Conservation (phyloP, 2,329 filamentous ascomycete genomes). For the Escovopsis sp. region DNA sequence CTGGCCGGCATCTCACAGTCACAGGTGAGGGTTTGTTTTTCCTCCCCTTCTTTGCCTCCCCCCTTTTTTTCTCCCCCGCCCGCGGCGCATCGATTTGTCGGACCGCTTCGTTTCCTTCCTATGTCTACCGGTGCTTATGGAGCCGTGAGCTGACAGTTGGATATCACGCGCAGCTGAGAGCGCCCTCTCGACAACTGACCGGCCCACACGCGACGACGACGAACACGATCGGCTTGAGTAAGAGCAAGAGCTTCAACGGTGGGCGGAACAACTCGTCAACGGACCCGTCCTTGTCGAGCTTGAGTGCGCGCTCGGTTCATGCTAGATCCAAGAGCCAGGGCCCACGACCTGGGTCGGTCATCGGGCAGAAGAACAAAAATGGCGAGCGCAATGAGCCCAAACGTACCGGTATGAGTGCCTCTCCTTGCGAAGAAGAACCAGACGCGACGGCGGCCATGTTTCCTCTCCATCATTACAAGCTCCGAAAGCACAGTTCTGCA, state of each 20-base stretch:
- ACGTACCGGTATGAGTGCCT: conserved; percentile 21
- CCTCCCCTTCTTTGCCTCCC: no score
- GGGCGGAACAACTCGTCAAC: conserved; percentile 31
- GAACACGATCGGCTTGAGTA: conserved; percentile 32
- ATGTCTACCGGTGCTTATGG: neutral
- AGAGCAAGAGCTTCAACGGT: conserved; percentile 43
- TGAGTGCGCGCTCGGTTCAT: conserved; percentile 31
- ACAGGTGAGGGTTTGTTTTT: conserved; percentile 13
- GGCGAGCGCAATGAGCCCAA: conserved; percentile 19
- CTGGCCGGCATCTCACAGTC: conserved; percentile 18
- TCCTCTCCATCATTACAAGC: conserved; percentile 12
- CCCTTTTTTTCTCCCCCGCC: neutral
- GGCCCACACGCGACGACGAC: conserved; percentile 4
- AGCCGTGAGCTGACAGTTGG: neutral
- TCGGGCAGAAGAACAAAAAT: conserved; percentile 26
- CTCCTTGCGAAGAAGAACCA: conserved; percentile 2
- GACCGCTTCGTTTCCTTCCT: neutral
- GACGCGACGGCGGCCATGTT: conserved; percentile 4
- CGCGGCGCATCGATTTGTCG: neutral
- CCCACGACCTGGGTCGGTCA: conserved; percentile 23
- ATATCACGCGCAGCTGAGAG: conserved; percentile 18
- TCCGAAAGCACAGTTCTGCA: conserved; percentile 13
- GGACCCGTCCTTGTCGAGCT: conserved; percentile 38
- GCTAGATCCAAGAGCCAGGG: conserved; percentile 26
- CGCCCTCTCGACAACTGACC: conserved; percentile 26